Evolutionary conservation across 2,329 filamentous ascomycete genomes (phyloP).

Genomic region (Truncatella angustata): DNA sequence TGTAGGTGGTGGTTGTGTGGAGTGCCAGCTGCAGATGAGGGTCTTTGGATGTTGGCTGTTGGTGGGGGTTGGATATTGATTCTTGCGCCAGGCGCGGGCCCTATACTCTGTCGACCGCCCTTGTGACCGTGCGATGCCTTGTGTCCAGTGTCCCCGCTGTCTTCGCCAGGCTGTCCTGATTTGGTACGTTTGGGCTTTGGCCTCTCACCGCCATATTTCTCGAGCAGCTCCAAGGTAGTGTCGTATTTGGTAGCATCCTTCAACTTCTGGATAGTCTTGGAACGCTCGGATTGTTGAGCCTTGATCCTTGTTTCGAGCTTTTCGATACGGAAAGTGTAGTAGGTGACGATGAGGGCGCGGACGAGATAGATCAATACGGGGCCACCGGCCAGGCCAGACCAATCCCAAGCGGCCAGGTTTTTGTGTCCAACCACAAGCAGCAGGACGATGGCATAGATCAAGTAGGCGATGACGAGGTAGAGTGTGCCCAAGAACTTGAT

Average conservation of each 20-base stretch:
- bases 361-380: constrained; percentile 80
- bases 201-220: constrained; percentile 76
- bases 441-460: constrained; percentile 80
- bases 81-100: constrained; percentile 34
- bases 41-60: constrained; percentile 60
- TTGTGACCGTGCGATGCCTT: constrained; percentile 27
- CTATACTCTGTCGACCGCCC: constrained; percentile 18
- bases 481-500: constrained; percentile 85
- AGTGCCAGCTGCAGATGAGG: constrained; percentile 26
- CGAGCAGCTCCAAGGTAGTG: constrained; percentile 85
- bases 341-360: constrained; percentile 62
- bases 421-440: constrained; percentile 81
- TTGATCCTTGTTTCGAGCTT: constrained; percentile 68
- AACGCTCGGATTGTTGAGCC: constrained; percentile 73
- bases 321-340: constrained; percentile 80
- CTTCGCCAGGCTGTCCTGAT: constrained; percentile 19
- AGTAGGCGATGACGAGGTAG: constrained; percentile 86
- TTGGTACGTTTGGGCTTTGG: constrained; percentile 48
- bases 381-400: constrained; percentile 72
- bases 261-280: constrained; percentile 86
- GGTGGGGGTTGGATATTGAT: constrained; percentile 56
- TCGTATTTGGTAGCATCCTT: constrained; percentile 96
- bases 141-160: constrained; percentile 15
- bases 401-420: constrained; percentile 75
- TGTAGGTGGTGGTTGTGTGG: constrained; percentile 22